phyloP scores from a whole-genome alignment of 148 eudicot species.

The Rhododendron molle region DNA sequence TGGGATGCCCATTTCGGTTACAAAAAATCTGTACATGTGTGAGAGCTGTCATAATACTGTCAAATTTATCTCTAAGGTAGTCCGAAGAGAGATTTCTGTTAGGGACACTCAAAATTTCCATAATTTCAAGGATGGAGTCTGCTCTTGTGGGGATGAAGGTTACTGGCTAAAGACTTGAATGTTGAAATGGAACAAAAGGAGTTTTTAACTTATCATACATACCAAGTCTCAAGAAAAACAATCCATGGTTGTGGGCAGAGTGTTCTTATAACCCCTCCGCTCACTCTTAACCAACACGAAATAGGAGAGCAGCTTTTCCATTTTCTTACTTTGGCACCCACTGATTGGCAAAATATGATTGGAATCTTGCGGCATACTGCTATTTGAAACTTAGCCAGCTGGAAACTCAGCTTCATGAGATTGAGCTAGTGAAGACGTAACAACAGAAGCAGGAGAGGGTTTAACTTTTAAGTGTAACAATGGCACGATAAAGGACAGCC shows the following conservation, averaged over 20 bases:
- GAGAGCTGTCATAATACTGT: constrained; percentile 63
- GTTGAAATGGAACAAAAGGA: background rate
- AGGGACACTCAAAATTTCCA: constrained; percentile 84
- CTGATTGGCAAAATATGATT: background rate
- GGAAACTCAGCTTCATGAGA: background rate
- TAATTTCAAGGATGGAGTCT: constrained; percentile 77
- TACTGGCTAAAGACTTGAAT: constrained; percentile 31
- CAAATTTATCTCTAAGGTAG: constrained; percentile 73
- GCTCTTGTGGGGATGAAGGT: constrained; percentile 80
- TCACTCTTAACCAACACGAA: background rate
- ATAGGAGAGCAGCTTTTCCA: background rate
- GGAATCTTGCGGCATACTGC: background rate
- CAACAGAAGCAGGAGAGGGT: background rate
- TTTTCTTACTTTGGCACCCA: background rate
- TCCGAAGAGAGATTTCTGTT: constrained; percentile 74
- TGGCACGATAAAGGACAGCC: background rate
- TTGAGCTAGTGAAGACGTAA: background rate
- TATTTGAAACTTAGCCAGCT: background rate
- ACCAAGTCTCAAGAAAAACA: background rate
- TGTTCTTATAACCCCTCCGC: background rate
- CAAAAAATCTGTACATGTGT: constrained; percentile 88
- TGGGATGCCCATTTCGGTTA: constrained; percentile 79
- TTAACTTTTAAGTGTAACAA: background rate
- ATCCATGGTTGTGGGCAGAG: background rate
- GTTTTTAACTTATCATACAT: background rate